These are phyloP conservation scores for Rosa multiflora DNA, from an alignment of 306 rosid genomes.

Conservation along the genomic window DNA sequence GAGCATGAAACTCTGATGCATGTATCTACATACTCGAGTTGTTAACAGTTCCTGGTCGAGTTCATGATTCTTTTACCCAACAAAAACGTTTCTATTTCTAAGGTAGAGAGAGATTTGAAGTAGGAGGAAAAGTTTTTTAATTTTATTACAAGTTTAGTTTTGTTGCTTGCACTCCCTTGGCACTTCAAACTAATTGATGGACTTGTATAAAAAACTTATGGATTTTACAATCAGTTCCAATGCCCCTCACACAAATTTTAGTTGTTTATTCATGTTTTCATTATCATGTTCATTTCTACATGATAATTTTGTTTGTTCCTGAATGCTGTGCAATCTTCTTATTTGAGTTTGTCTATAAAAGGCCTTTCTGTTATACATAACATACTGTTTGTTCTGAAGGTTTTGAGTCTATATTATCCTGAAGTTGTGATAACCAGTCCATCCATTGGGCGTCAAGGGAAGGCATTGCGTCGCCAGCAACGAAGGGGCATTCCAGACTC, in stretches of 20 bases:
- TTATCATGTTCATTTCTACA: not conserved
- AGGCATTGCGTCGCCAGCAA: constrained; percentile 79
- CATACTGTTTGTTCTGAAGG: constrained; percentile 41
- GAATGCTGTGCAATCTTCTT: not conserved
- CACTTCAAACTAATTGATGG: not conserved
- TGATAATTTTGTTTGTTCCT: not conserved
- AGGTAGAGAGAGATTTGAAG: not conserved
- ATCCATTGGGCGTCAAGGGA: constrained; percentile 93
- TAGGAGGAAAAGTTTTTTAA: not conserved
- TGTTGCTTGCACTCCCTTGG: not conserved
- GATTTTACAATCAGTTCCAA: not conserved
- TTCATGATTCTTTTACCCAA: not conserved
- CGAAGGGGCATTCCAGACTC: constrained; percentile 39
- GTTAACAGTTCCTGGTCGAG: not conserved
- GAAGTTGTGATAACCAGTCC: constrained; percentile 54
- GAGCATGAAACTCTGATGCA: not conserved
- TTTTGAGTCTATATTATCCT: constrained; percentile 69
- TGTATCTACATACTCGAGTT: not conserved
- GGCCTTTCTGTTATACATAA: constrained; percentile 15
- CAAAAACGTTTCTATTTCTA: not conserved
- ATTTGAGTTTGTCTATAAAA: constrained; percentile 8
- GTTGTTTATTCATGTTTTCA: not conserved
- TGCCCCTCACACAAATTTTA: not conserved
- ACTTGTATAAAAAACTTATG: not conserved
- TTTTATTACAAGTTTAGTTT: not conserved